A percentile compares a stretch with the other conserved stretches of the same genome.
Evolutionary conservation across 331 rosid species (phyloP).

Genomic region (Malus hybrid): DNA sequence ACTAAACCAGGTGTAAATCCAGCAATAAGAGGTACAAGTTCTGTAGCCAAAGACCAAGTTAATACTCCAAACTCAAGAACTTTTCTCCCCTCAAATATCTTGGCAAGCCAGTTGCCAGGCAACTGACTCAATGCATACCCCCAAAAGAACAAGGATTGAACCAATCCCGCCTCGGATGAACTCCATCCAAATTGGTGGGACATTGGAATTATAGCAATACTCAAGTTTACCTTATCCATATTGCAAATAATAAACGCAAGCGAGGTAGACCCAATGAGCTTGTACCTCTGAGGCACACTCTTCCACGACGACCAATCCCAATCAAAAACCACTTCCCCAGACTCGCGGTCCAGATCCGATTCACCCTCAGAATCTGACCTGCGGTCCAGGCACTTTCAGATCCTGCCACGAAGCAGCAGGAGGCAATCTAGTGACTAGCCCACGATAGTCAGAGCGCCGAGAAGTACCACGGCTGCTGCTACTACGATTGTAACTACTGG

Average conservation of each 20-base stretch:
- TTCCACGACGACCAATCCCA: constrained; percentile 84
- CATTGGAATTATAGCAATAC: constrained; percentile 88
- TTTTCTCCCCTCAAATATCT: constrained; percentile 87
- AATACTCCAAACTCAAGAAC: constrained; percentile 81
- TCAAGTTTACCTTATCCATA: constrained; percentile 98
- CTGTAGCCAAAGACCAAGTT: constrained; percentile 84
- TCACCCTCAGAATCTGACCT: constrained; percentile 17
- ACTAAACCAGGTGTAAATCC: constrained; percentile 82
- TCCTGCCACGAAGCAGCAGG: constrained; percentile 95
- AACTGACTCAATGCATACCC: constrained; percentile 95
- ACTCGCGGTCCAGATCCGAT: constrained; percentile 16
- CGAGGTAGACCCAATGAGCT: constrained; percentile 72
- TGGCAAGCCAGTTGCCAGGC: constrained; percentile 97
- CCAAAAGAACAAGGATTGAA: constrained; percentile 98
- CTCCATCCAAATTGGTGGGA: constrained; percentile 96
- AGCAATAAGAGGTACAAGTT: constrained; percentile 68
- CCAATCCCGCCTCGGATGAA: constrained; percentile 85
- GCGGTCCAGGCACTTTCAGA: constrained; percentile 42
- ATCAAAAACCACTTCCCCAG: constrained; percentile 11
- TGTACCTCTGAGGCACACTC: constrained; percentile 77
- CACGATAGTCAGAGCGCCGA: constrained; percentile 73
- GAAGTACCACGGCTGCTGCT: constrained; percentile 62
- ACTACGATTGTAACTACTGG: constrained; percentile 47
- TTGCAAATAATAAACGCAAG: constrained; percentile 86
- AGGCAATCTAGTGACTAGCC: constrained; percentile 89